Evolutionary conservation across 1,284 basidiomycete species (phyloP).

Genomic region (Ustilago bromivora): DNA sequence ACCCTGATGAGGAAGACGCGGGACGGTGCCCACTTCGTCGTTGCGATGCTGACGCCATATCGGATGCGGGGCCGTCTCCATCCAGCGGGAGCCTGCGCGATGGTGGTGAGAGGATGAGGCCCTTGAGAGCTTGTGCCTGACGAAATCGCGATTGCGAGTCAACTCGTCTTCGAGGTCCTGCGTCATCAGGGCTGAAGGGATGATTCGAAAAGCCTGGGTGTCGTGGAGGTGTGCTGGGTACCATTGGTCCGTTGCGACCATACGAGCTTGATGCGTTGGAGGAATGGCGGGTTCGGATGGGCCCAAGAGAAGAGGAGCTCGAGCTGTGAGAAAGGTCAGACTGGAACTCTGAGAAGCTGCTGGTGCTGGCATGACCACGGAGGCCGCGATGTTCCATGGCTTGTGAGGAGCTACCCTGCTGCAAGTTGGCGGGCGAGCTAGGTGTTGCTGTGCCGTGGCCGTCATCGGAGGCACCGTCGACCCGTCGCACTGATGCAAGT

Average conservation of each 20-base stretch:
- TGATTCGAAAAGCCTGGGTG: constrained; percentile 29
- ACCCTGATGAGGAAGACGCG: constrained; percentile 45
- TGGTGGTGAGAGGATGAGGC: constrained; percentile 49
- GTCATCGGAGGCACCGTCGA: constrained; percentile 32
- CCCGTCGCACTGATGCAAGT: constrained; percentile 34
- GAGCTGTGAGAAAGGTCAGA: constrained; percentile 35
- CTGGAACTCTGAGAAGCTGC: constrained; percentile 49
- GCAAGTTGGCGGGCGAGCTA: constrained; percentile 26
- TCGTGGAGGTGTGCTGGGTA: constrained; percentile 46
- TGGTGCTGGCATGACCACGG: constrained; percentile 46
- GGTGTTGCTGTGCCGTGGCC: constrained; percentile 32
- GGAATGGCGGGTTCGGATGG: constrained; percentile 42
- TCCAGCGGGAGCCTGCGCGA: constrained; percentile 38
- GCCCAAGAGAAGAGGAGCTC: constrained; percentile 48
- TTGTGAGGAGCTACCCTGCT: constrained; percentile 18
- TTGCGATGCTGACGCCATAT: constrained; percentile 24
- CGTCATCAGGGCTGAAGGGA: constrained; percentile 44
- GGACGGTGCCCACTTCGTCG: constrained; percentile 42
- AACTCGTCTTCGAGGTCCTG: constrained; percentile 28
- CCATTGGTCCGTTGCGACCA: constrained; percentile 26
- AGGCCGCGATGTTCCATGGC: constrained; percentile 31
- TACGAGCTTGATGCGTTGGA: constrained; percentile 41
- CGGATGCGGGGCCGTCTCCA: constrained; percentile 37
- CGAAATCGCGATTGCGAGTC: constrained; percentile 51
- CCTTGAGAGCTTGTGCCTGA: constrained; percentile 48